Conservation (phyloP, 192 early-diverging fungal species). For the Chytriomyces sp. region DNA sequence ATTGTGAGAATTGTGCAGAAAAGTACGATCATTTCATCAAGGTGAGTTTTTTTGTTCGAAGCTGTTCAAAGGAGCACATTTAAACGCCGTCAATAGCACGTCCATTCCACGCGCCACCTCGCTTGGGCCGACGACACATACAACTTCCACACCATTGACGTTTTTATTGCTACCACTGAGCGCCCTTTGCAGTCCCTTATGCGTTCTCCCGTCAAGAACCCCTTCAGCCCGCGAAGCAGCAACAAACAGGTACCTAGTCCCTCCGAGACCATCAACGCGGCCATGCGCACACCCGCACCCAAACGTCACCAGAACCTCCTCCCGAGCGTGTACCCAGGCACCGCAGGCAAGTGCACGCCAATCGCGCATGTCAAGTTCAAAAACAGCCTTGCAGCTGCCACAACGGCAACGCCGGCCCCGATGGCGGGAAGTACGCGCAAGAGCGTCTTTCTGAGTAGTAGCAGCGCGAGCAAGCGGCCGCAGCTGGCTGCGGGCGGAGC, state of each 20-base stretch:
- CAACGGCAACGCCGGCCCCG: not conserved
- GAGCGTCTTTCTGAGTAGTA: not conserved
- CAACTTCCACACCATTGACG: slow-evolving; percentile 10
- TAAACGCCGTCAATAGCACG: not conserved
- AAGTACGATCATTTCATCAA: slow-evolving; percentile 18
- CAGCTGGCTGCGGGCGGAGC: not conserved
- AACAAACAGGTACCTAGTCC: not conserved
- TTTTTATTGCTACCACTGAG: not conserved
- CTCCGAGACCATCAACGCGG: not conserved
- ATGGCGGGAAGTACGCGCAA: not conserved
- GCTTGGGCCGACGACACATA: not conserved
- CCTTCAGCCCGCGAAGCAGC: not conserved
- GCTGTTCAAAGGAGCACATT: too few relatives aligned
- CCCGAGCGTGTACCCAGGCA: not conserved
- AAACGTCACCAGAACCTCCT: not conserved
- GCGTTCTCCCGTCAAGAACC: not conserved
- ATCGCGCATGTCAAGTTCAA: not conserved
- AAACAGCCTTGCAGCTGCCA: not conserved
- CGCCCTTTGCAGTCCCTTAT: not conserved
- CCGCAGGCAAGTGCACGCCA: not conserved
- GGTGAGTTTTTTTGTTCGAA: not conserved
- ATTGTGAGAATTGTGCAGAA: slow-evolving; percentile 22
- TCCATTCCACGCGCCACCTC: not conserved
- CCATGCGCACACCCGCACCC: slow-evolving; percentile 1
- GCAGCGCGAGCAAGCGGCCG: too few relatives aligned